Evolutionary conservation across 495 filamentous ascomycete genomes (phyloP).

Genomic region (Neurospora sp.): DNA sequence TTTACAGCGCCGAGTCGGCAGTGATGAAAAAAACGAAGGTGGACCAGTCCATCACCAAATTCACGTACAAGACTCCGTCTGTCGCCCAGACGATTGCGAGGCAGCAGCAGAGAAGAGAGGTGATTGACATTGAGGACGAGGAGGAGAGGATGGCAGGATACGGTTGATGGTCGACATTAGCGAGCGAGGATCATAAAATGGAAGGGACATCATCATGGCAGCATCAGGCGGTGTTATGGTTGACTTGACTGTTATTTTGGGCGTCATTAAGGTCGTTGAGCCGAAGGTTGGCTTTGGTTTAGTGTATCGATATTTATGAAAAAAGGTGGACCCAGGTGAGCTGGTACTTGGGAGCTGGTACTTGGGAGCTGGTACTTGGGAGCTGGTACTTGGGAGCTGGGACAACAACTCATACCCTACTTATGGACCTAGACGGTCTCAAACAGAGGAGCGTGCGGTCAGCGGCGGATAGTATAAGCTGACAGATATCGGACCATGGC

Average conservation of each 20-base stretch:
- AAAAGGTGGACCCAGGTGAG: background rate
- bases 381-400: background rate
- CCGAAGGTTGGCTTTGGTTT: background rate
- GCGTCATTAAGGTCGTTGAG: background rate
- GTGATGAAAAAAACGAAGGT: conserved; percentile 16
- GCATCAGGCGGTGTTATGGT: background rate
- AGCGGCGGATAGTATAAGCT: background rate
- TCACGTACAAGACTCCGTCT: conserved; percentile 6
- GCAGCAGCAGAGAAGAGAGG: background rate
- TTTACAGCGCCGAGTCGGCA: conserved; percentile 51
- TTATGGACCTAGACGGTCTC: background rate
- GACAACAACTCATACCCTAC: background rate
- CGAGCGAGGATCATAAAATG: background rate
- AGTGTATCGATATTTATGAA: background rate
- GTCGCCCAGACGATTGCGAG: background rate
- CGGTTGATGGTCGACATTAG: conserved; percentile 13
- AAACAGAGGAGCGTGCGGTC: background rate
- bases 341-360: background rate
- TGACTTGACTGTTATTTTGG: background rate
- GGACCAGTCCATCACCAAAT: conserved; percentile 19
- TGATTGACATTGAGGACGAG: conserved; percentile 23
- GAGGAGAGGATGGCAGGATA: conserved; percentile 30
- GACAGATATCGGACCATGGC: background rate
- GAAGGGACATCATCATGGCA: background rate
- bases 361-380: background rate